Percentiles rank a stretch among this genome's conserved stretches.
Conservation (phyloP, 345 rosid genomes). For the Gossypium sturtianum region DNA sequence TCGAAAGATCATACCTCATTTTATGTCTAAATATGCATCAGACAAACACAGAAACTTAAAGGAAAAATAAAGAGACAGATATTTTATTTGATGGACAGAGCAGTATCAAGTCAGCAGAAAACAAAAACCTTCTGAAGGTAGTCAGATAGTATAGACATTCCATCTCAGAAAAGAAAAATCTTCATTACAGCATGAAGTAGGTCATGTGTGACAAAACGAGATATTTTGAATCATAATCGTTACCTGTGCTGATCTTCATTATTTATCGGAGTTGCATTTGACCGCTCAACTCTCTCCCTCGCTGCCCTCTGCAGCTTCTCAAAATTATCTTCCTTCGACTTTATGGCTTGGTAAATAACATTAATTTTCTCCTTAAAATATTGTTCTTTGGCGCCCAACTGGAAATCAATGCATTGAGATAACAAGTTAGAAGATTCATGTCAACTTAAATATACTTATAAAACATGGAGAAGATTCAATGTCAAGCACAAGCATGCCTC, state of each 20-base stretch:
- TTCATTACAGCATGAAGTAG: not conserved
- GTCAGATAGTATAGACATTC: not conserved
- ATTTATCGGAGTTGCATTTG: conserved; percentile 2
- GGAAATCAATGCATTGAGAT: not conserved
- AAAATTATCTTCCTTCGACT: conserved; percentile 31
- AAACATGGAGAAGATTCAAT: not conserved
- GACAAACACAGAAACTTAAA: not conserved
- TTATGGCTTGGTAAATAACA: conserved; percentile 18
- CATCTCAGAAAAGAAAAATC: not conserved
- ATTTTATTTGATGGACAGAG: not conserved
- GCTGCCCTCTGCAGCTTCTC: conserved; percentile 33
- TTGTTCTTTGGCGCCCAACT: conserved; percentile 38
- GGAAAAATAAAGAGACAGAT: not conserved
- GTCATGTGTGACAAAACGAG: not conserved
- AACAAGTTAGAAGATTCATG: not conserved
- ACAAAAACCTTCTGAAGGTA: not conserved
- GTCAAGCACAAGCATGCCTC: not conserved
- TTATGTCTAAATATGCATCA: not conserved
- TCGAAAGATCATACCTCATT: not conserved
- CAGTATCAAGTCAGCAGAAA: not conserved
- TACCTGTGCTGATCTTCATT: conserved; percentile 28
- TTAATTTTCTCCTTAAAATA: conserved; percentile 36
- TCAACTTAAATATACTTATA: not conserved
- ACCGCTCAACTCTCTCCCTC: conserved; percentile 20
- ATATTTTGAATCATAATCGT: not conserved